A percentile compares a stretch with the other conserved stretches of the same genome.
Evolutionary conservation across 2,329 filamentous ascomycete genomes (phyloP).

Genomic region (Coleophoma crateriformis): DNA sequence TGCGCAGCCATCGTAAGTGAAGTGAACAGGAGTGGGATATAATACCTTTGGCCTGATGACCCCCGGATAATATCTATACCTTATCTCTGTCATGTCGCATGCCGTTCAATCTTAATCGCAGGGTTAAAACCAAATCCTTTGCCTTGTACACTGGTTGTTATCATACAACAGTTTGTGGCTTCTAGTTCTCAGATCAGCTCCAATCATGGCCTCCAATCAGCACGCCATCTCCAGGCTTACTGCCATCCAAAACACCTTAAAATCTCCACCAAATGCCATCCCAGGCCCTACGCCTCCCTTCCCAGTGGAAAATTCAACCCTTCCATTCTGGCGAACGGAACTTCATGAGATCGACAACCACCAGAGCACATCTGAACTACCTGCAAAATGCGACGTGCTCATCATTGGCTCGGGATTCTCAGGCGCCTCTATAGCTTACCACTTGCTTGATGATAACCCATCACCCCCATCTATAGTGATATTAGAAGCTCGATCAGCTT

Average conservation of each 20-base stretch:
- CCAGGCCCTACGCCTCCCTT: background rate
- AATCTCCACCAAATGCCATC: background rate
- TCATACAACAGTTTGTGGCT: too few relatives aligned
- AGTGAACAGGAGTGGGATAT: background rate
- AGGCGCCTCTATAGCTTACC: conserved; percentile 9
- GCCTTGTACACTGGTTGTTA: too few relatives aligned
- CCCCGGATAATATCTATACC: background rate
- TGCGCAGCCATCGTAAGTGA: background rate
- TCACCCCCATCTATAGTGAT: conserved; percentile 25
- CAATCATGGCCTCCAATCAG: background rate
- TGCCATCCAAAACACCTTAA: background rate
- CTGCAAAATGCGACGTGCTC: conserved; percentile 12
- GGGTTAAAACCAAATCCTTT: too few relatives aligned
- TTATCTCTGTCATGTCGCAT: background rate
- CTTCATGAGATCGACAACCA: conserved; percentile 9
- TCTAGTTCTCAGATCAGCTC: too few relatives aligned
- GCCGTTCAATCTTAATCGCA: too few relatives aligned
- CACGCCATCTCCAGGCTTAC: background rate
- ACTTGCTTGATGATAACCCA: conserved; percentile 22
- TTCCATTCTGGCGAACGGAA: conserved; percentile 11
- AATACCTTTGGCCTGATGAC: background rate
- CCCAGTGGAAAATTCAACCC: conserved; percentile 1
- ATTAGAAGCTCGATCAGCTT: conserved; percentile 32
- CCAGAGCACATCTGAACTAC: conserved; percentile 9
- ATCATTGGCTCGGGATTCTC: conserved; percentile 21